Base-by-base conservation (phyloP, 805 yeast species). In the Sungouiozyma ichnusensis region DNA sequence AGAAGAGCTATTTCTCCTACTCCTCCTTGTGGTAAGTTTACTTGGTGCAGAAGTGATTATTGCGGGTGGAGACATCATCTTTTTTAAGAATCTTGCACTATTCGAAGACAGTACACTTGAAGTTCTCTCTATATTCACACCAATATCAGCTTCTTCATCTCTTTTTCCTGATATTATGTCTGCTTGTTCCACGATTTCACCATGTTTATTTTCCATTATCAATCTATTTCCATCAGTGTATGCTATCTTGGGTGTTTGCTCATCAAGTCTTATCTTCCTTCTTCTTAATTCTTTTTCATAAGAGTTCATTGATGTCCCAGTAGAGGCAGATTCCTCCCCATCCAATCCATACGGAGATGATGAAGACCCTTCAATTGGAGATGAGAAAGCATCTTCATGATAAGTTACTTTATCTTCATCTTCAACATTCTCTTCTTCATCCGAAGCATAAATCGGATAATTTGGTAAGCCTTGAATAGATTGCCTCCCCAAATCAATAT, bases 201-300 rank as follows among this genome's bases (percentile, higher is more conserved):
- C 97, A 38, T 79, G 71, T 43, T 73, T 75, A 61, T 87, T 92
- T 58, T 90, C 98, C 42, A 90, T 69, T 41, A 88, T 73, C 32
- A 88, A 60, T 35, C 72, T 67, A 32, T 67, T 53, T 19, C 94
- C 95, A 51, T 86, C 95, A 37, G 75, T 76, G 58, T 74, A 82
- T 0, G 78, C 81, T 31, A 65, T 60, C 1, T 48, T 48, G 18
- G 58, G 58, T 18, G 45, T 59, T 37, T 47, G 58, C 50, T 58
- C 62, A 40, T 53, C 65, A 35, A 49, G 47, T 24, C 46, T 19
- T 33, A 51, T 31, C 52, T 60, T 44, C 57, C 46, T 44, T 44
- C 35, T 31, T 41, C 50, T 39, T 46, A 49, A 46, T 37, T 47
- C 45, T 41, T 47, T 24, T 11, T 24, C 43, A 46, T 42, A 31